Evolutionary conservation across 2,329 filamentous ascomycete species (phyloP).

Genomic region (Fusarium verticillioides): DNA sequence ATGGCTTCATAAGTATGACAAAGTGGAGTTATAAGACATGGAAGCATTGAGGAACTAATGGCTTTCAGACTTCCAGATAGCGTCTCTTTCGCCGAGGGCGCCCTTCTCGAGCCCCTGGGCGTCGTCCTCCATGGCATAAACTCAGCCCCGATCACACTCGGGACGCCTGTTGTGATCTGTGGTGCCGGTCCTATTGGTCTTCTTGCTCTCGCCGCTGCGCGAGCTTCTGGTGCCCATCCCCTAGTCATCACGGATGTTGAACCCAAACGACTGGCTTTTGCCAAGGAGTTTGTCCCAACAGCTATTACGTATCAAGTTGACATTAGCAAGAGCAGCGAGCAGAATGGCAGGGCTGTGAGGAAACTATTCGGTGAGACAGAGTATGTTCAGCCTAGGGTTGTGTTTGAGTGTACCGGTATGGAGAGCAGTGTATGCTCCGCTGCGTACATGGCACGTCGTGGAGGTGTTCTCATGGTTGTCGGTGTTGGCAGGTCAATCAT

Average conservation of each 20-base stretch:
- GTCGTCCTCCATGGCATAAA: slow-evolving; percentile 72
- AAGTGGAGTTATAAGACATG: background rate
- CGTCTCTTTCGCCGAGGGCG: slow-evolving; percentile 67
- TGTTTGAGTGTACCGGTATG: slow-evolving; percentile 74
- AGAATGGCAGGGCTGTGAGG: slow-evolving; percentile 64
- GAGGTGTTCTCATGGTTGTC: slow-evolving; percentile 71
- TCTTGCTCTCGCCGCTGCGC: slow-evolving; percentile 65
- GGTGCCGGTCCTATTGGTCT: slow-evolving; percentile 74
- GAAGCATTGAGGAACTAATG: slow-evolving; percentile 1
- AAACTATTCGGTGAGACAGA: slow-evolving; percentile 65
- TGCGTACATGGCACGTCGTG: slow-evolving; percentile 65
- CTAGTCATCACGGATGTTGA: slow-evolving; percentile 73
- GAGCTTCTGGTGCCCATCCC: slow-evolving; percentile 71
- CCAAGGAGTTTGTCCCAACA: slow-evolving; percentile 65
- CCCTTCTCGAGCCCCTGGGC: slow-evolving; percentile 72
- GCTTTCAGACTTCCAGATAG: slow-evolving; percentile 61
- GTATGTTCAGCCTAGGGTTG: slow-evolving; percentile 66
- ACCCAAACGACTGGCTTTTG: slow-evolving; percentile 65
- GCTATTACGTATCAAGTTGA: slow-evolving; percentile 66
- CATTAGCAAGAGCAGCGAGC: slow-evolving; percentile 55
- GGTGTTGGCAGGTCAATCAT: slow-evolving; percentile 71
- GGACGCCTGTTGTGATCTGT: slow-evolving; percentile 66
- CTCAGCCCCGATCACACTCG: slow-evolving; percentile 63
- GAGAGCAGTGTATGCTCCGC: slow-evolving; percentile 72
- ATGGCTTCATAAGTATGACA: slow-evolving; percentile 63